Base-by-base conservation (phyloP, 371 early-diverging fungal genomes). In the Basidiobolus meristosporus region DNA sequence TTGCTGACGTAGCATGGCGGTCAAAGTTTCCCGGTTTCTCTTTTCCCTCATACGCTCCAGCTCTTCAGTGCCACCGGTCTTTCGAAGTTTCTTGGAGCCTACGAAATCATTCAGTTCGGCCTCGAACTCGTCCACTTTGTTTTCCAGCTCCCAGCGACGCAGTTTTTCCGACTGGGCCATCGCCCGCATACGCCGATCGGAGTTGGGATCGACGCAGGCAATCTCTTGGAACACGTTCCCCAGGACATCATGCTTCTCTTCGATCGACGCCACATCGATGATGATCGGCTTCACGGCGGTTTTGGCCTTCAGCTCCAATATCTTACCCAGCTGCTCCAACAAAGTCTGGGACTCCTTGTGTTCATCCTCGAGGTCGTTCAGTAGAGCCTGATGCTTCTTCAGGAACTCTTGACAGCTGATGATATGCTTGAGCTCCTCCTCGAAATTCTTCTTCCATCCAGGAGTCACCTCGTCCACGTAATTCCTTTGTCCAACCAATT, bases 361-460 rank as follows among this genome's bases (percentile, higher is more conserved):
- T 32, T 83, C 84, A 37, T 76, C 78, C 7, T 60, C 50, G 18
- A 80, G 47, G 47, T 78, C 82, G 26, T 59, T 52, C 12, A 82
- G 39, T 32, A 77, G 40, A 0, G 59, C 64, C 46, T 81, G 77
- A 29, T 76, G 73, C 18, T 82, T 78, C 43, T 77, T 84, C 41
- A 81, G 56, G 42, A 75, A 71, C 43, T 72, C 63, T 45, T 84
- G 83, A 43, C 84, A 84, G 41, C 71, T 64, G 20, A 84, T 68
- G 42, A 85, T 78, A 16, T 60, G 66, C 42, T 84, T 77, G 21
- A 85, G 52, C 54, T 82, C 82, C 2, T 57, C 60, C 47, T 83
- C 82, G 85, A 84, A 85, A 0, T 72, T 71, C 52, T 62, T 65
- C 48, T 82, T 84, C 86, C 86, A 85, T 3, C 53, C 52, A 1